These are phyloP conservation scores for Paramyrothecium sp. DNA, from an alignment of 2,329 filamentous ascomycete genomes.

Conservation along the genomic window DNA sequence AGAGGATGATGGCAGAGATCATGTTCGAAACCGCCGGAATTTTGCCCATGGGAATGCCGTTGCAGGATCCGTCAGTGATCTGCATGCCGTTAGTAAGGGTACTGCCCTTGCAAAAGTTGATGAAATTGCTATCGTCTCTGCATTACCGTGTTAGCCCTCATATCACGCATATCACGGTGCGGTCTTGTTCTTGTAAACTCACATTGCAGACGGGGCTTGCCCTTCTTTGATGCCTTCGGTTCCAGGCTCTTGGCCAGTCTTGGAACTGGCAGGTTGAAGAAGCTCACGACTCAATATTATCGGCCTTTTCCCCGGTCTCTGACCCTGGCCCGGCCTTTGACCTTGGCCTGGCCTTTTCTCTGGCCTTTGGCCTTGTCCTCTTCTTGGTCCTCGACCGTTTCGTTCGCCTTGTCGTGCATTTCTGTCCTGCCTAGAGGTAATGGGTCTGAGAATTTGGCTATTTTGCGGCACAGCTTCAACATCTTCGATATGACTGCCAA, in stretches of 20 bases:
- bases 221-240: background rate
- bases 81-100: background rate
- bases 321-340: no score
- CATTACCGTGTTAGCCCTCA: background rate
- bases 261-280: background rate
- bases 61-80: background rate
- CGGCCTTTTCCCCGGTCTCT: no score
- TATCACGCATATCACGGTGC: background rate
- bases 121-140: background rate
- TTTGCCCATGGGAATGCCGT: slow-evolving; percentile 1
- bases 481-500: no score
- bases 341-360: no score
- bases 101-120: background rate
- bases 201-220: background rate
- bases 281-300: background rate
- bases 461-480: no score
- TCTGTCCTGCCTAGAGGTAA: background rate
- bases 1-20: background rate
- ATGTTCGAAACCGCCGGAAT: background rate
- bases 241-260: background rate
- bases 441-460: no score
- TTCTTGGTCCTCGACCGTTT: no score
- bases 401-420: background rate
- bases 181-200: background rate
- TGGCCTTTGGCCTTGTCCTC: no score